phyloP scores from a whole-genome alignment of 371 early-diverging fungal genomes.

The Massospora cicadina region DNA sequence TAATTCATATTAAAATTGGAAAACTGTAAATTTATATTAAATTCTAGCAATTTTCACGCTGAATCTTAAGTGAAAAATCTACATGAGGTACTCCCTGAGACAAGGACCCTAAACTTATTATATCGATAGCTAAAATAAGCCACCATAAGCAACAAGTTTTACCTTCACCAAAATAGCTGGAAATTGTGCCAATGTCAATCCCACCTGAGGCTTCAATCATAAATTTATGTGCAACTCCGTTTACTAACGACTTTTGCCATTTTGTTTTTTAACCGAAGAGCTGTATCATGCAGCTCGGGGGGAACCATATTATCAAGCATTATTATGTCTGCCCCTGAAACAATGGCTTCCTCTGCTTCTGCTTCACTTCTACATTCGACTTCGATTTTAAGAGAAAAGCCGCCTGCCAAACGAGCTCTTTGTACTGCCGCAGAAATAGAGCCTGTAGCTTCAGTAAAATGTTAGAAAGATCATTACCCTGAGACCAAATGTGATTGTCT shows the following conservation, averaged over 20 bases:
- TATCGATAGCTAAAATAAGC: slow-evolving; percentile 51
- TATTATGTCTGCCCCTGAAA: slow-evolving; percentile 89
- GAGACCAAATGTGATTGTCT: slow-evolving; percentile 95
- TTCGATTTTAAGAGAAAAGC: slow-evolving; percentile 90
- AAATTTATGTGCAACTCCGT: slow-evolving; percentile 22
- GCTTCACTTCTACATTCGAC: slow-evolving; percentile 84
- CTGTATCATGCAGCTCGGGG: slow-evolving; percentile 38
- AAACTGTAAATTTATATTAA: no score
- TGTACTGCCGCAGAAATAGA: slow-evolving; percentile 81
- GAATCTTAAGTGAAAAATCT: slow-evolving; percentile 88
- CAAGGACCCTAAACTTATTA: slow-evolving; percentile 80
- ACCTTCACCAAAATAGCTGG: slow-evolving; percentile 63
- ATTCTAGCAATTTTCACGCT: no score
- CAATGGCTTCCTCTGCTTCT: slow-evolving; percentile 93
- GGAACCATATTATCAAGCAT: slow-evolving; percentile 77
- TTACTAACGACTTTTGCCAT: slow-evolving; percentile 20
- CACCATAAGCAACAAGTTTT: slow-evolving; percentile 13
- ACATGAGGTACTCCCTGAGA: slow-evolving; percentile 90
- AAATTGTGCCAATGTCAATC: slow-evolving; percentile 74
- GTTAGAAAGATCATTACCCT: slow-evolving; percentile 25
- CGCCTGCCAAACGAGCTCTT: slow-evolving; percentile 60
- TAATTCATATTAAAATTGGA: no score
- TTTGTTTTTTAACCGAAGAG: slow-evolving; percentile 49
- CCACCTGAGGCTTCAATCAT: slow-evolving; percentile 92
- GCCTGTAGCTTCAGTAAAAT: slow-evolving; percentile 21